These are phyloP conservation scores for Wickerhamomyces sp. DNA, from an alignment of 1,139 yeast species.

Conservation along the genomic window DNA sequence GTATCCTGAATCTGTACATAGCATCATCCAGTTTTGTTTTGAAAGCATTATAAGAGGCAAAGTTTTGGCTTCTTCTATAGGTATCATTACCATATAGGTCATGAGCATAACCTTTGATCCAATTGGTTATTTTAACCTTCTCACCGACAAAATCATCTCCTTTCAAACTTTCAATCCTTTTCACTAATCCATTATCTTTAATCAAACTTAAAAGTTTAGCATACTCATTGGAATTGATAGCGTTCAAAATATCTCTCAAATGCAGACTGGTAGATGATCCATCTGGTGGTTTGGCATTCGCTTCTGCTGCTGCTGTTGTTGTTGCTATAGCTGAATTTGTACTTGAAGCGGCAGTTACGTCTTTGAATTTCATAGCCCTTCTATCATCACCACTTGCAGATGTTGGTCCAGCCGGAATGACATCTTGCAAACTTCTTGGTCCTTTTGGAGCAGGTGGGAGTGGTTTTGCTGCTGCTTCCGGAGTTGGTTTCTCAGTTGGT, in stretches of 20 bases:
- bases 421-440: neutral
- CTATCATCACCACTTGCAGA: no score
- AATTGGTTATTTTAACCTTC: neutral
- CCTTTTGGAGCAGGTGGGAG: conserved; percentile 1
- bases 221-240: neutral
- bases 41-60: neutral
- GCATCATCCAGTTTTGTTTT: neutral
- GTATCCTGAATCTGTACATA: neutral
- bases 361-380: neutral
- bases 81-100: neutral
- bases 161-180: neutral
- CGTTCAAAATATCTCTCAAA: neutral
- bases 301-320: neutral
- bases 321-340: neutral
- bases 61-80: neutral
- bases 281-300: neutral
- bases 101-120: neutral
- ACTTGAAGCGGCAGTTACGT: neutral
- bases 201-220: neutral
- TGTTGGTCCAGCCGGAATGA: neutral
- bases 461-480: no score
- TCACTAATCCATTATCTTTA: neutral
- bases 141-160: neutral
- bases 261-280: neutral
- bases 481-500: neutral